phyloP scores from a whole-genome alignment of 306 rosid genomes.

The Biancaea sappan region DNA sequence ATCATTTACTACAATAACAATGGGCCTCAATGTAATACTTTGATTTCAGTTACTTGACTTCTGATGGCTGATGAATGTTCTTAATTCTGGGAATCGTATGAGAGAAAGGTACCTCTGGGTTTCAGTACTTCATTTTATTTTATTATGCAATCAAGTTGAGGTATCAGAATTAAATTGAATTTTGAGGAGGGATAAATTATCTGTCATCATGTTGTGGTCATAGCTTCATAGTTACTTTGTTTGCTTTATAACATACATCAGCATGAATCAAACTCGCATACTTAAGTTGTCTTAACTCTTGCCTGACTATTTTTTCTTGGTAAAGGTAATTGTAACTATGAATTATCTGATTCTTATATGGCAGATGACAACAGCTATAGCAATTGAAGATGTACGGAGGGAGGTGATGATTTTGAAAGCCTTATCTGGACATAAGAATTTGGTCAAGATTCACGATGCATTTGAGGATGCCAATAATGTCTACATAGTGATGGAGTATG shows the following conservation, averaged over 20 bases:
- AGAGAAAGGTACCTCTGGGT: constrained; percentile 8
- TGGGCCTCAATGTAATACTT: constrained; percentile 11
- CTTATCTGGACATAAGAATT: constrained; percentile 81
- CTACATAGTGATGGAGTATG: constrained; percentile 97
- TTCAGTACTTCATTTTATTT: constrained; percentile 24
- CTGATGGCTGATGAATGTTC: constrained; percentile 1
- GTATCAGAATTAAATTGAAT: not conserved
- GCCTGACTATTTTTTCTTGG: constrained; percentile 24
- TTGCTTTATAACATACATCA: constrained; percentile 23
- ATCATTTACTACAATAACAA: constrained; percentile 20
- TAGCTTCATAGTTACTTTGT: not conserved
- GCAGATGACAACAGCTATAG: constrained; percentile 93
- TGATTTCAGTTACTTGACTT: constrained; percentile 29
- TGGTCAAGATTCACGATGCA: constrained; percentile 81
- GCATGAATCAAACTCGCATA: constrained; percentile 8
- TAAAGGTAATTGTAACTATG: constrained; percentile 15
- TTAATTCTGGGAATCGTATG: constrained; percentile 31
- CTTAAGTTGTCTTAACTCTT: not conserved
- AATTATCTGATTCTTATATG: constrained; percentile 29
- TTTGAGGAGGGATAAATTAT: not conserved
- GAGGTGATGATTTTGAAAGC: constrained; percentile 92
- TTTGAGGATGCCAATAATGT: constrained; percentile 83
- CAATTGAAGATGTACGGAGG: constrained; percentile 93
- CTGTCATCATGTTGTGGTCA: constrained; percentile 3
- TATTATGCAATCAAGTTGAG: not conserved